A percentile compares a stretch with the other conserved stretches of the same genome.
These are phyloP conservation scores for Ogataea philodendri DNA, from an alignment of 805 yeast genomes.

Conservation along the genomic window DNA sequence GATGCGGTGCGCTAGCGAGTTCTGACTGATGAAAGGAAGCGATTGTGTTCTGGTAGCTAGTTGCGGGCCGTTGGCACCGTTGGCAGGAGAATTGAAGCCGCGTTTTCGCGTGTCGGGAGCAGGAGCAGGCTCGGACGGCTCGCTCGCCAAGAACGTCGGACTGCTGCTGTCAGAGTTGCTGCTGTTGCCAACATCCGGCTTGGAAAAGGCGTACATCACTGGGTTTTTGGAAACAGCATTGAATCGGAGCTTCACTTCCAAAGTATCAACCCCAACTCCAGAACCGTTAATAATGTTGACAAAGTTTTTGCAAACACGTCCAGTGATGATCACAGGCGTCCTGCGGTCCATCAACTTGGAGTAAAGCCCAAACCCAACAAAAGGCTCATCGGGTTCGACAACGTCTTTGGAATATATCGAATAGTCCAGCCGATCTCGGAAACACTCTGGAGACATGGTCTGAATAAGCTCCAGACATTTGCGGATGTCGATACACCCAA, in stretches of 20 bases:
- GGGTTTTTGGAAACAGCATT: slow-evolving; percentile 22
- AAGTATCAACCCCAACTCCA: slow-evolving; percentile 40
- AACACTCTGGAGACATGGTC: slow-evolving; percentile 47
- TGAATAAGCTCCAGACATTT: slow-evolving; percentile 43
- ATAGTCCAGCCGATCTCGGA: slow-evolving; percentile 41
- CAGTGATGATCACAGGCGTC: slow-evolving; percentile 44
- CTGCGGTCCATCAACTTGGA: slow-evolving; percentile 32
- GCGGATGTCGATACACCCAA: slow-evolving; percentile 43
- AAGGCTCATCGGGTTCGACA: slow-evolving; percentile 51
- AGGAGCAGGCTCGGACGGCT: slow-evolving; percentile 2
- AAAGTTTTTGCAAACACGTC: slow-evolving; percentile 57
- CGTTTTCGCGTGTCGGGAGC: slow-evolving; percentile 7
- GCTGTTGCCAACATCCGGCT: neutral
- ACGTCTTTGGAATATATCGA: slow-evolving; percentile 47
- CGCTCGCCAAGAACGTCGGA: slow-evolving; percentile 4
- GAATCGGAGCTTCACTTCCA: slow-evolving; percentile 57
- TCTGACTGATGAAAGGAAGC: slow-evolving; percentile 32
- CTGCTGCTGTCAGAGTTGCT: slow-evolving; percentile 7
- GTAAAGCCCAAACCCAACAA: slow-evolving; percentile 45
- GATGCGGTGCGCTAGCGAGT: slow-evolving; percentile 34
- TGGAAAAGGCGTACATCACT: neutral
- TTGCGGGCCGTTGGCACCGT: slow-evolving; percentile 23
- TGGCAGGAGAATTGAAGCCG: slow-evolving; percentile 10
- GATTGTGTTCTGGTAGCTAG: slow-evolving; percentile 38
- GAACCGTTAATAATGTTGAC: slow-evolving; percentile 42